Evolutionary conservation across 2,329 filamentous ascomycete species (phyloP).

Genomic region (Thelonectria discophora): DNA sequence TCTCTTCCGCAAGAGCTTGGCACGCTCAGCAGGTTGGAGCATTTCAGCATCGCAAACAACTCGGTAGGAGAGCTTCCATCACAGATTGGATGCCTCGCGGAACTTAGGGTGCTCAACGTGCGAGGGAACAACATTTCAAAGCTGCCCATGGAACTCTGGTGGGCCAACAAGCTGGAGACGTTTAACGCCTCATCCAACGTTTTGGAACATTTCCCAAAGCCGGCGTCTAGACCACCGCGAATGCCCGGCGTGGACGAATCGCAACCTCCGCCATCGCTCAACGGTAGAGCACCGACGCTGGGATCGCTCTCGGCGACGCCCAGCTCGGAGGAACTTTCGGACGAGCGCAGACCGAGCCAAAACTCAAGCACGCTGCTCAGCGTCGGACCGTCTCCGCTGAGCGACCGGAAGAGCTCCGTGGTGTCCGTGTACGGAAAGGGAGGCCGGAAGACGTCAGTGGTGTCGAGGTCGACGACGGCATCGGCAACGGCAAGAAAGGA

Average conservation of each 20-base stretch:
- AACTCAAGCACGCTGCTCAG: slow-evolving; percentile 79
- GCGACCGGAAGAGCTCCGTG: slow-evolving; percentile 81
- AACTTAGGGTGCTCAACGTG: slow-evolving; percentile 86
- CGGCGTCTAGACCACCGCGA: slow-evolving; percentile 74
- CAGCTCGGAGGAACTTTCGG: slow-evolving; percentile 80
- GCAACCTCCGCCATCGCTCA: slow-evolving; percentile 46
- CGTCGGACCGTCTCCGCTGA: slow-evolving; percentile 76
- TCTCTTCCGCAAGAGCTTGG: slow-evolving; percentile 88
- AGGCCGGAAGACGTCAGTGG: slow-evolving; percentile 84
- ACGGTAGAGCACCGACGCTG: slow-evolving; percentile 53
- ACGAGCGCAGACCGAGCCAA: slow-evolving; percentile 81
- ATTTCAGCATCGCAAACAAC: slow-evolving; percentile 95
- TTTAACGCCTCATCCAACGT: slow-evolving; percentile 97
- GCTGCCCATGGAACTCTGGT: slow-evolving; percentile 95
- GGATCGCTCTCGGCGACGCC: slow-evolving; percentile 65
- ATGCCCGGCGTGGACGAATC: slow-evolving; percentile 60
- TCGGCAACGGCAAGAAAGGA: slow-evolving; percentile 76
- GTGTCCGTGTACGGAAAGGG: slow-evolving; percentile 82
- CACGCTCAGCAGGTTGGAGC: slow-evolving; percentile 81
- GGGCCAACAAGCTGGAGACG: slow-evolving; percentile 87
- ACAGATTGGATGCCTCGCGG: slow-evolving; percentile 86
- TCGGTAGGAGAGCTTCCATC: slow-evolving; percentile 83
- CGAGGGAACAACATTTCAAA: slow-evolving; percentile 92
- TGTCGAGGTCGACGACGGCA: slow-evolving; percentile 71
- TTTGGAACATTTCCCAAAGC: slow-evolving; percentile 89